phyloP scores from a whole-genome alignment of 169 alveolate species.

The Plasmodium gaboni region DNA sequence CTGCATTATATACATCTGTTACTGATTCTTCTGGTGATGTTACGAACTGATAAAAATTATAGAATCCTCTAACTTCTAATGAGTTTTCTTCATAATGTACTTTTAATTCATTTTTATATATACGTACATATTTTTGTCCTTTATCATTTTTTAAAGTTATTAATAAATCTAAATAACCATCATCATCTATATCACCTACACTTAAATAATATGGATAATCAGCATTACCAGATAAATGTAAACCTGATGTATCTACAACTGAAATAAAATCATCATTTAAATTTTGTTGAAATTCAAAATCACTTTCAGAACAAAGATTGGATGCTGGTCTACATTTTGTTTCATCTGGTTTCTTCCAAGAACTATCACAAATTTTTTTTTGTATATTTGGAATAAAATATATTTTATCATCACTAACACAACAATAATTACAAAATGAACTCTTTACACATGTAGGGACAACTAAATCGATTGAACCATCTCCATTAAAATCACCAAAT shows the following conservation, averaged over 20 bases:
- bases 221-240: conserved; percentile 56
- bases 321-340: conserved; percentile 85
- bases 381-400: conserved; percentile 79
- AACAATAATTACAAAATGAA: conserved; percentile 73
- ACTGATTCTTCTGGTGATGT: conserved; percentile 30
- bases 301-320: conserved; percentile 82
- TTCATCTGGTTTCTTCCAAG: conserved; percentile 80
- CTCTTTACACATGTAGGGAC: conserved; percentile 84
- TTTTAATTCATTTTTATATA: conserved; percentile 63
- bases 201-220: conserved; percentile 58
- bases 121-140: conserved; percentile 61
- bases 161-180: conserved; percentile 65
- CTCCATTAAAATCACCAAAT: conserved; percentile 87
- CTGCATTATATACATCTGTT: conserved; percentile 69
- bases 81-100: conserved; percentile 15
- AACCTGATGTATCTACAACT: conserved; percentile 39
- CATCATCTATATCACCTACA: conserved; percentile 75
- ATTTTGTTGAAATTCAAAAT: conserved; percentile 75
- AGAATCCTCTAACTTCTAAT: conserved; percentile 42
- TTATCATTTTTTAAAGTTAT: conserved; percentile 61
- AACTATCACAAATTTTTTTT: conserved; percentile 82
- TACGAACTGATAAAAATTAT: conserved; percentile 60
- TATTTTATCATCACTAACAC: conserved; percentile 53
- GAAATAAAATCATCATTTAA: conserved; percentile 42
- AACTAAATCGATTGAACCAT: conserved; percentile 87